These are phyloP conservation scores for Pseudopithomyces chartarum DNA, from an alignment of 2,329 filamentous ascomycete species.

Conservation along the genomic window DNA sequence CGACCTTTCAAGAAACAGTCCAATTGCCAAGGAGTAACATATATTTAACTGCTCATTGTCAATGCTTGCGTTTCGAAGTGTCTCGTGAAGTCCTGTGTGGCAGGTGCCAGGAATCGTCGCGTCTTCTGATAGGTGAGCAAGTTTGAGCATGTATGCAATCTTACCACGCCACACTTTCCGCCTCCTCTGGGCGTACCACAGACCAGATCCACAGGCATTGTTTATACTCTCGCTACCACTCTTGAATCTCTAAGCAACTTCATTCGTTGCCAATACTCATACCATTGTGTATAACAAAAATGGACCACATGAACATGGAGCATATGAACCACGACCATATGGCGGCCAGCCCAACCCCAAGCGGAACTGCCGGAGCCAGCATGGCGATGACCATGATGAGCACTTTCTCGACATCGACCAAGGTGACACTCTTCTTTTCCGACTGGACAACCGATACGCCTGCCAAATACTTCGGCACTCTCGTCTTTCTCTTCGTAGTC, in stretches of 20 bases:
- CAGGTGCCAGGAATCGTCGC: neutral
- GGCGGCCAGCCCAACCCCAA: neutral
- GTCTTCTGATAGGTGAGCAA: neutral
- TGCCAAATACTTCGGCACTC: slow-evolving; percentile 4
- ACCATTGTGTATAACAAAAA: neutral
- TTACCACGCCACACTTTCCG: neutral
- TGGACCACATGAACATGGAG: neutral
- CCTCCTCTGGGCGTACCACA: neutral
- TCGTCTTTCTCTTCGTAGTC: slow-evolving; percentile 1
- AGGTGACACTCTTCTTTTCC: neutral
- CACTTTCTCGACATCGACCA: slow-evolving; percentile 4
- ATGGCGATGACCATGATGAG: slow-evolving; percentile 2
- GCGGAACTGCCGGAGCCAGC: neutral
- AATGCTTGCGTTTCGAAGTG: neutral
- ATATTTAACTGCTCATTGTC: neutral
- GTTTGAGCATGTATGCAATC: slow-evolving; percentile 5
- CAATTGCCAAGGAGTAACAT: too few relatives aligned
- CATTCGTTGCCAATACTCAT: neutral
- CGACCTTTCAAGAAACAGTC: too few relatives aligned
- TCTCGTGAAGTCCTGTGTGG: neutral
- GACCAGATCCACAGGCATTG: neutral
- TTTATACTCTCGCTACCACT: neutral
- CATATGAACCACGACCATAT: neutral
- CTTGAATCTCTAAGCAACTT: neutral
- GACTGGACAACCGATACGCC: slow-evolving; percentile 6